Percentiles rank a stretch among this genome's conserved stretches.
Conservation (phyloP, 2,329 filamentous ascomycete species). For the Aspergillus novoparasiticus region DNA sequence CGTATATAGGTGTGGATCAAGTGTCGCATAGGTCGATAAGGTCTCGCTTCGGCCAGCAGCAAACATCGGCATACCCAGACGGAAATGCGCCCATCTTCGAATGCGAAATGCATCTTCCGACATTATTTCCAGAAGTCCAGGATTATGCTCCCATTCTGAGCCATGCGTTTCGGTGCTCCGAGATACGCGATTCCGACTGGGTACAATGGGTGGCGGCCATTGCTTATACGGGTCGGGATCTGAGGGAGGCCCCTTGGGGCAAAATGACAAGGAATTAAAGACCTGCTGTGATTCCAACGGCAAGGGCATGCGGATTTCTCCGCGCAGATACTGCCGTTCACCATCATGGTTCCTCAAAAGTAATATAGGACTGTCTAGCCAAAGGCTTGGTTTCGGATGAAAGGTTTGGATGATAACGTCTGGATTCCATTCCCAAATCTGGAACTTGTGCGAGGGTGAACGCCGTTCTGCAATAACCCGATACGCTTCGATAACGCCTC, state of each 20-base stretch:
- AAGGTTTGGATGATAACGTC: slow-evolving; percentile 73
- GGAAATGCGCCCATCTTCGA: slow-evolving; percentile 73
- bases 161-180: slow-evolving; percentile 51
- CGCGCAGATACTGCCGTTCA: slow-evolving; percentile 26
- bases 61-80: slow-evolving; percentile 46
- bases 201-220: slow-evolving; percentile 77
- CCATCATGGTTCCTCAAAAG: slow-evolving; percentile 50
- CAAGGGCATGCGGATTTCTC: slow-evolving; percentile 60
- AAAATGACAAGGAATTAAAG: slow-evolving; percentile 69
- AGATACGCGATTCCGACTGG: slow-evolving; percentile 61
- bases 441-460: slow-evolving; percentile 49
- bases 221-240: slow-evolving; percentile 53
- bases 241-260: slow-evolving; percentile 52
- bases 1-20: slow-evolving; percentile 75
- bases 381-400: slow-evolving; percentile 68
- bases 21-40: slow-evolving; percentile 68
- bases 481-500: slow-evolving; percentile 79
- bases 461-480: slow-evolving; percentile 69
- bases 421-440: slow-evolving; percentile 66
- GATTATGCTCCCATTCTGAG: slow-evolving; percentile 50
- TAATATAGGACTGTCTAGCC: slow-evolving; percentile 73
- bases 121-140: slow-evolving; percentile 59
- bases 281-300: slow-evolving; percentile 54
- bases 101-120: slow-evolving; percentile 74
- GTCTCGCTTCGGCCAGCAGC: slow-evolving; percentile 44